Percentiles rank a stretch among this genome's conserved stretches.
Conservation (phyloP, 2,329 filamentous ascomycete genomes). For the Neofusicoccum kwambonambiense region DNA sequence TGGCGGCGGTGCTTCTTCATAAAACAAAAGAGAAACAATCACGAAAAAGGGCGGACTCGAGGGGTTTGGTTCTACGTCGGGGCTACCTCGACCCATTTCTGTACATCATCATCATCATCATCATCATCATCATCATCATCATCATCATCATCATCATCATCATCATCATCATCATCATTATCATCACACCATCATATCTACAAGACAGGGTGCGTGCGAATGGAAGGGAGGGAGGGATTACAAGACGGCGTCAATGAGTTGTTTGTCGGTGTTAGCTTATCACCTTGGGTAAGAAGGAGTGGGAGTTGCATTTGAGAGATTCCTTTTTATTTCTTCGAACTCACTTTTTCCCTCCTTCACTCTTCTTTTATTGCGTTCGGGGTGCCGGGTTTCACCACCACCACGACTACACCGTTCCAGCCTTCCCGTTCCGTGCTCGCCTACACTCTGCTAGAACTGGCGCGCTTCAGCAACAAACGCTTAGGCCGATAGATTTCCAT, state of each 20-base stretch:
- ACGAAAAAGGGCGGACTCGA: background rate
- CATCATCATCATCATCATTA: background rate
- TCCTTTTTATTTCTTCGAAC: background rate
- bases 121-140: background rate
- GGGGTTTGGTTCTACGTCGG: background rate
- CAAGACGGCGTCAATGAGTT: background rate
- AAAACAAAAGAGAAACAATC: background rate
- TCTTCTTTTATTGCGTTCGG: background rate
- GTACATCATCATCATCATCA: slow-evolving; percentile 5
- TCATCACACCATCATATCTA: background rate
- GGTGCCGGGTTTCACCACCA: background rate
- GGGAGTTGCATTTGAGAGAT: slow-evolving; percentile 6
- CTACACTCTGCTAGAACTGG: background rate
- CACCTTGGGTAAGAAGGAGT: slow-evolving; percentile 1
- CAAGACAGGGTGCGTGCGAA: background rate
- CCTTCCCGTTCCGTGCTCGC: background rate
- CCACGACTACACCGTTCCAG: no score
- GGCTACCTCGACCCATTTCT: background rate
- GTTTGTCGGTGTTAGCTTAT: background rate
- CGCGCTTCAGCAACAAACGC: background rate
- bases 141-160: background rate
- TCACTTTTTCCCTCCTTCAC: background rate
- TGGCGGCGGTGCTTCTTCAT: background rate
- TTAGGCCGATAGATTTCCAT: background rate
- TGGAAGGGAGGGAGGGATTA: background rate